Evolutionary conservation across 2,329 filamentous ascomycete genomes (phyloP).

Genomic region (Fusarium pilosicola): DNA sequence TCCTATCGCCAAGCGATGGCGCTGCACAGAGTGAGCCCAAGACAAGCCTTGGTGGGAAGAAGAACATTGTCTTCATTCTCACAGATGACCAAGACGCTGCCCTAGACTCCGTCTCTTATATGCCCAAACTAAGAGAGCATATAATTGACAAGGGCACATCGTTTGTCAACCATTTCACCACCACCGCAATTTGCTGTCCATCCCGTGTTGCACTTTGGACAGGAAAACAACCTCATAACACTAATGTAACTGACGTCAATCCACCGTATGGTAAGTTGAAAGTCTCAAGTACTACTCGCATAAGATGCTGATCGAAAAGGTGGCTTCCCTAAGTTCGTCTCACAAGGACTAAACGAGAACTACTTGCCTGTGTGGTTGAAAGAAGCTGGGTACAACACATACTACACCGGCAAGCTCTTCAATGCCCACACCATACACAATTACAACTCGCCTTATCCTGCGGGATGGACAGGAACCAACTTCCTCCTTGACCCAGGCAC

Average conservation of each 20-base stretch:
- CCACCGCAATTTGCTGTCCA: slow-evolving; percentile 74
- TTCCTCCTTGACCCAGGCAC: slow-evolving; percentile 52
- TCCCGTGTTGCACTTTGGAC: slow-evolving; percentile 73
- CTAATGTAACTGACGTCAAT: slow-evolving; percentile 66
- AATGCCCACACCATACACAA: slow-evolving; percentile 71
- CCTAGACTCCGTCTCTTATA: slow-evolving; percentile 69
- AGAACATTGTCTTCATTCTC: slow-evolving; percentile 75
- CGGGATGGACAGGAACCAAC: slow-evolving; percentile 64
- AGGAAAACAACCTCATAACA: slow-evolving; percentile 74
- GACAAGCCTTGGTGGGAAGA: slow-evolving; percentile 44
- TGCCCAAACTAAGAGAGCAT: slow-evolving; percentile 66
- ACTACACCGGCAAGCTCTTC: slow-evolving; percentile 79
- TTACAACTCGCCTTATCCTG: slow-evolving; percentile 66
- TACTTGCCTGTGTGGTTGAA: slow-evolving; percentile 80
- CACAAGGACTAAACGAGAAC: slow-evolving; percentile 71
- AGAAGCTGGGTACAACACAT: slow-evolving; percentile 73
- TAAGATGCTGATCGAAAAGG: slow-evolving; percentile 39
- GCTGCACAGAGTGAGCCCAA: not conserved
- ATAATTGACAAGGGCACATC: slow-evolving; percentile 67
- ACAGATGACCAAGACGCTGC: slow-evolving; percentile 75
- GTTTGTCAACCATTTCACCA: slow-evolving; percentile 72
- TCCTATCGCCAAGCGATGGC: not conserved
- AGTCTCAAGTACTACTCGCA: not conserved
- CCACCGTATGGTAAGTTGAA: not conserved
- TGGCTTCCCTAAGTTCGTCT: slow-evolving; percentile 72